phyloP scores from a whole-genome alignment of 2,329 filamentous ascomycete genomes.

The Apiospora rasikravindrae region DNA sequence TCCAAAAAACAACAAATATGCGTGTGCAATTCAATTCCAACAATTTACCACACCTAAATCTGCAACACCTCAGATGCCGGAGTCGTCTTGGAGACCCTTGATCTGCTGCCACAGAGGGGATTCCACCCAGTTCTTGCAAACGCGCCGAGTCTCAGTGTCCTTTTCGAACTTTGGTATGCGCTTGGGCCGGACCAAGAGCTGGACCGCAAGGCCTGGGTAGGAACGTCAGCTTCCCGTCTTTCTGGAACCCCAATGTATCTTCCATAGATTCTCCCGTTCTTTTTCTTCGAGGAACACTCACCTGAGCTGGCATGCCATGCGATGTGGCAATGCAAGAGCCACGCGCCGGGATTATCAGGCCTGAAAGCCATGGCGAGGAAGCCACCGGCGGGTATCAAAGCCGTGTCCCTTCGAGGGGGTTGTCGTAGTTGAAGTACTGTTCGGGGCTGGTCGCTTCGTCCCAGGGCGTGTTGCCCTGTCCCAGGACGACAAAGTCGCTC shows the following conservation, averaged over 20 bases:
- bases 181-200: conserved; percentile 31
- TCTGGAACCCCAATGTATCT: background rate
- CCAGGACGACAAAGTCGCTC: conserved; percentile 40
- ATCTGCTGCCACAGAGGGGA: conserved; percentile 18
- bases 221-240: conserved; percentile 29
- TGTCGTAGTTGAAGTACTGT: conserved; percentile 44
- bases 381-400: conserved; percentile 46
- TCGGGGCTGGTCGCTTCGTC: conserved; percentile 28
- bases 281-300: background rate
- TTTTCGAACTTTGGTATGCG: conserved; percentile 22
- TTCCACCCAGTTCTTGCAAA: conserved; percentile 24
- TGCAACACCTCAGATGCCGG: conserved; percentile 22
- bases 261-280: background rate
- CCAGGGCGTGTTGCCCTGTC: conserved; percentile 21
- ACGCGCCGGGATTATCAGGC: conserved; percentile 54
- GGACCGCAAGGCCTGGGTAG: conserved; percentile 30
- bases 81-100: conserved; percentile 23
- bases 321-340: conserved; percentile 53
- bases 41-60: background rate
- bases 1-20: background rate
- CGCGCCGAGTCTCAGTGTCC: conserved; percentile 20
- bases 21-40: background rate
- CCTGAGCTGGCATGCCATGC: conserved; percentile 48
- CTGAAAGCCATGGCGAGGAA: conserved; percentile 52
- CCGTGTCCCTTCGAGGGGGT: conserved; percentile 51